Evolutionary conservation across 2,329 filamentous ascomycete genomes (phyloP).

Genomic region (Chrysoporthe cubensis): DNA sequence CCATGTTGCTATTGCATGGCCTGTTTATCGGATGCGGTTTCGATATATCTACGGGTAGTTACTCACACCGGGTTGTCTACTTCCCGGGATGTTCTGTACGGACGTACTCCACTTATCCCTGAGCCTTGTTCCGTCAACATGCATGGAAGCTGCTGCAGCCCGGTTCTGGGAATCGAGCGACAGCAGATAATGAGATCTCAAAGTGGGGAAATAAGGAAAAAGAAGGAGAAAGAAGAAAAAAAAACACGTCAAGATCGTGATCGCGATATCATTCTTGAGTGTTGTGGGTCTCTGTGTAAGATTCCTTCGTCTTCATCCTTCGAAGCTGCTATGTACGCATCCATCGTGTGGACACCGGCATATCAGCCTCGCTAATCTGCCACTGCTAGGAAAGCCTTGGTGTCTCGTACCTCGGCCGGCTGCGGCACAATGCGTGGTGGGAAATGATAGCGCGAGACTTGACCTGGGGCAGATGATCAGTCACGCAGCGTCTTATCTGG

Average conservation of each 20-base stretch:
- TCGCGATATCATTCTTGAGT: not conserved
- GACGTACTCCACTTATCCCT: conserved; percentile 15
- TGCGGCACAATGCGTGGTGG: conserved; percentile 17
- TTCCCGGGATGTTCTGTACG: conserved; percentile 5
- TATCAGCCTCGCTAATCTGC: conserved; percentile 6
- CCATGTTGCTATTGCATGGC: not conserved
- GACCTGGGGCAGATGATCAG: not conserved
- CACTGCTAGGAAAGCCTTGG: conserved; percentile 13
- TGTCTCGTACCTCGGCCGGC: not conserved
- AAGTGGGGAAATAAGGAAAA: too few relatives aligned
- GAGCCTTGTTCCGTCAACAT: conserved; percentile 17
- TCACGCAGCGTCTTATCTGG: conserved; percentile 6
- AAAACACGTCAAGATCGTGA: not conserved
- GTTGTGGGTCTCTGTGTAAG: too few relatives aligned
- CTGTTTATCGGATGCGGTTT: not conserved
- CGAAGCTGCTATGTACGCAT: not conserved
- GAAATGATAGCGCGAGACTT: conserved; percentile 14
- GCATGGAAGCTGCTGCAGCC: conserved; percentile 20
- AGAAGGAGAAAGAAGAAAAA: too few relatives aligned
- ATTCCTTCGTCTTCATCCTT: not conserved
- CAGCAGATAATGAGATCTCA: not conserved
- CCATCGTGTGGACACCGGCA: too few relatives aligned
- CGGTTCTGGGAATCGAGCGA: not conserved
- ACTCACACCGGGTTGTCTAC: not conserved
- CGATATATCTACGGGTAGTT: too few relatives aligned